Evolutionary conservation across 768 basidiomycete genomes (phyloP).

Genomic region (Boletus rubroflammeus): DNA sequence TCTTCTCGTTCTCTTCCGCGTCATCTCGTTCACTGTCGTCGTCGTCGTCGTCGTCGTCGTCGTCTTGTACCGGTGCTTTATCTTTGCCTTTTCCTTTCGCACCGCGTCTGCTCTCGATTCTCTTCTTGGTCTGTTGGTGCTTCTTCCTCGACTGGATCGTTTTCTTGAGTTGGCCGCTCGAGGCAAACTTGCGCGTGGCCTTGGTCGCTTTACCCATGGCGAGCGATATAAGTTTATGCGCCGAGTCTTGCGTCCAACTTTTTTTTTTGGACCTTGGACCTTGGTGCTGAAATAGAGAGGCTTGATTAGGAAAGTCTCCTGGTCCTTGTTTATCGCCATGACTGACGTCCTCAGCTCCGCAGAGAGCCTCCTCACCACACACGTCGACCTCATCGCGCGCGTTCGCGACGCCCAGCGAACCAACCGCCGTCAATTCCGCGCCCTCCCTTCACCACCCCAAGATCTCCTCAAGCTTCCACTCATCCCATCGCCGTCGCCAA

Average conservation of each 20-base stretch:
- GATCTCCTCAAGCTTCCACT: constrained; percentile 55
- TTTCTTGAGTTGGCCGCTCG: constrained; percentile 85
- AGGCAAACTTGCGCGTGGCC: constrained; percentile 81
- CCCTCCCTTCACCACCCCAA: constrained; percentile 51
- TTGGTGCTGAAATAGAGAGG: no score
- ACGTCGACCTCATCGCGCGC: constrained; percentile 54
- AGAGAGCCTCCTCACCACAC: constrained; percentile 60
- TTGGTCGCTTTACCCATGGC: constrained; percentile 56
- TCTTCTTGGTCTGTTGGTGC: constrained; percentile 71
- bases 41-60: constrained; percentile 34
- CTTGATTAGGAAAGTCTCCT: constrained; percentile 20
- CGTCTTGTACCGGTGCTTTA: constrained; percentile 23
- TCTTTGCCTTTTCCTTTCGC: constrained; percentile 34
- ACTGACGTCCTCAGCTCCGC: constrained; percentile 55
- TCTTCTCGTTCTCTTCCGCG: constrained; percentile 10
- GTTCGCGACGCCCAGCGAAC: constrained; percentile 54
- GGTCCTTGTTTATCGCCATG: constrained; percentile 2
- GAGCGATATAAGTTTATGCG: no score
- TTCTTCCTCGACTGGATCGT: constrained; percentile 82
- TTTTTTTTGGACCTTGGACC: no score
- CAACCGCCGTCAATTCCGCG: constrained; percentile 53
- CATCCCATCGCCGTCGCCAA: constrained; percentile 53
- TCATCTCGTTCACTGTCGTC: constrained; percentile 29
- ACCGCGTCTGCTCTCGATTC: constrained; percentile 58
- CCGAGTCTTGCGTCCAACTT: neutral